Evolutionary conservation across 306 rosid species (phyloP).

Genomic region (Rosa chinensis): DNA sequence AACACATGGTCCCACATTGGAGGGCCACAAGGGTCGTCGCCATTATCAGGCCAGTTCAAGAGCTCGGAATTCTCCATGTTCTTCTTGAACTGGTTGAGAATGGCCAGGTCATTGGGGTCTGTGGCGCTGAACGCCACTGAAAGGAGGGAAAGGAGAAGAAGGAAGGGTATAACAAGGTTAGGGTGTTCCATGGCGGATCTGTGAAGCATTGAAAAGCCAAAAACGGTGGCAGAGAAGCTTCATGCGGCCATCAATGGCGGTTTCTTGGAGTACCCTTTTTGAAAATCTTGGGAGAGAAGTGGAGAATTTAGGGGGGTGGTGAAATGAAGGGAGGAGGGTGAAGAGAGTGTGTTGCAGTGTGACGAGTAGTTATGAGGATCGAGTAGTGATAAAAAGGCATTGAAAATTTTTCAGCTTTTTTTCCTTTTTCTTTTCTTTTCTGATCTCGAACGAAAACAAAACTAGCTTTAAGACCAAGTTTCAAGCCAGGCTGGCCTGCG

Average conservation of each 20-base stretch:
- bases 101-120: constrained; percentile 59
- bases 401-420: not conserved
- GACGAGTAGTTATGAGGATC: not conserved
- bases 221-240: constrained; percentile 24
- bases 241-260: constrained; percentile 28
- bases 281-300: not conserved
- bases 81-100: constrained; percentile 57
- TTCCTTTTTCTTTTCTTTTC: not conserved
- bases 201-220: constrained; percentile 12
- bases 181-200: constrained; percentile 44
- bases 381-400: not conserved
- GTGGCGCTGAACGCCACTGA: constrained; percentile 35
- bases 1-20: constrained; percentile 56
- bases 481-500: constrained; percentile 3
- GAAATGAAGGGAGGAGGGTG: constrained; percentile 1
- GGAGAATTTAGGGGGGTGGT: not conserved
- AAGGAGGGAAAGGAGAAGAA: constrained; percentile 27
- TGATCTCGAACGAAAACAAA: not conserved
- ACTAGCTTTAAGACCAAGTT: constrained; percentile 14
- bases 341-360: not conserved
- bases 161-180: constrained; percentile 8
- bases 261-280: constrained; percentile 12
- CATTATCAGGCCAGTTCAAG: constrained; percentile 65
- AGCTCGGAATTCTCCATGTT: constrained; percentile 66
- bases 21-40: constrained; percentile 71